These are phyloP conservation scores for Sclerotinia sclerotiorum DNA, from an alignment of 2,329 filamentous ascomycete species.

Conservation along the genomic window DNA sequence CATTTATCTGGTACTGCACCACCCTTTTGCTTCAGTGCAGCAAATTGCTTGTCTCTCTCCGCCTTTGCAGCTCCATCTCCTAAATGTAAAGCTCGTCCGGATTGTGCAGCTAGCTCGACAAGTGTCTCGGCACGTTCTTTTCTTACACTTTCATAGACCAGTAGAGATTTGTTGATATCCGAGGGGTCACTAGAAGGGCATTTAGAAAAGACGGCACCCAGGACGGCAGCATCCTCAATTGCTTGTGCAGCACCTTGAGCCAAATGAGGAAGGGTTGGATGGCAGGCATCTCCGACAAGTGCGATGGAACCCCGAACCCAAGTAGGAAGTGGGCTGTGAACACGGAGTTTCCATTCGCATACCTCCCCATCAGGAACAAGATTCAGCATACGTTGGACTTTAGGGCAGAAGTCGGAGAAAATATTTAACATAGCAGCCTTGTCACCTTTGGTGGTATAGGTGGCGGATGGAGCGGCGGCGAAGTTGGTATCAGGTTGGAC, in stretches of 20 bases:
- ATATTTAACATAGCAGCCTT: slow-evolving; percentile 62
- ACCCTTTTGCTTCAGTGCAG: slow-evolving; percentile 47
- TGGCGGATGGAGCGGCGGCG: slow-evolving; percentile 55
- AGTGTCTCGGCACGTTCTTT: slow-evolving; percentile 54
- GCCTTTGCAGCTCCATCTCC: slow-evolving; percentile 58
- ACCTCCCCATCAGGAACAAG: slow-evolving; percentile 61
- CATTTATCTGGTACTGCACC: slow-evolving; percentile 63
- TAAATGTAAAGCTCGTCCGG: slow-evolving; percentile 56
- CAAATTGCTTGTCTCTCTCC: slow-evolving; percentile 58
- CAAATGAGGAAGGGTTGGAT: slow-evolving; percentile 67
- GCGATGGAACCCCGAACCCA: slow-evolving; percentile 58
- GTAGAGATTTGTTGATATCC: slow-evolving; percentile 50
- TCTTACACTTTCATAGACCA: slow-evolving; percentile 55
- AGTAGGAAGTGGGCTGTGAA: slow-evolving; percentile 55
- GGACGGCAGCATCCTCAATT: slow-evolving; percentile 63
- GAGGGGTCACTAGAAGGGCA: slow-evolving; percentile 41
- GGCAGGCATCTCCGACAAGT: slow-evolving; percentile 63
- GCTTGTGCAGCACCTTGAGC: slow-evolving; percentile 68
- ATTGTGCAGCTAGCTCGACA: slow-evolving; percentile 52
- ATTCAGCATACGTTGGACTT: slow-evolving; percentile 58
- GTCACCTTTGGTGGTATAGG: slow-evolving; percentile 62
- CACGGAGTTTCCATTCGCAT: slow-evolving; percentile 63
- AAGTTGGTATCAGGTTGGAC: slow-evolving; percentile 62
- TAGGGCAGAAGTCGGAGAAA: slow-evolving; percentile 60
- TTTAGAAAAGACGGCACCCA: slow-evolving; percentile 53